Percentiles rank a stretch among this genome's conserved stretches.
Evolutionary conservation across 345 rosid genomes (phyloP).

Genomic region (Salix arbutifolia): DNA sequence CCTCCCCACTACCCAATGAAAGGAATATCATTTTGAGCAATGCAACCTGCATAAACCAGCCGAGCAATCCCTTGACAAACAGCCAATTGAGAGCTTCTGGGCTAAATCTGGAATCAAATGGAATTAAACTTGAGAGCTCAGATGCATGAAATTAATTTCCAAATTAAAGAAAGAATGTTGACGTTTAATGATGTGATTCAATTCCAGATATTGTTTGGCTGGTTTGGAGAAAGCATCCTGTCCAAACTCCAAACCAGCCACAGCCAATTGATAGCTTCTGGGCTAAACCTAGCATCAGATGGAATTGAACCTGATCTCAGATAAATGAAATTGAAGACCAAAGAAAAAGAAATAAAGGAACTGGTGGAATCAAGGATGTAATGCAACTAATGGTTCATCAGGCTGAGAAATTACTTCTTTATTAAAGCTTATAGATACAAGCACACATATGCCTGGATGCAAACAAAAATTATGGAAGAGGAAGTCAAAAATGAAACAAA

Average conservation of each 20-base stretch:
- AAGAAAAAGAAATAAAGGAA: background rate
- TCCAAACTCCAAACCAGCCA: background rate
- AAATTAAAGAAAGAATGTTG: background rate
- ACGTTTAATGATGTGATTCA: background rate
- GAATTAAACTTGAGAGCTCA: background rate
- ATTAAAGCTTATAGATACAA: background rate
- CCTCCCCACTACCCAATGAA: slow-evolving; percentile 86
- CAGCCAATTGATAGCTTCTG: background rate
- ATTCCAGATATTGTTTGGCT: background rate
- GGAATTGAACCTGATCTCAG: background rate
- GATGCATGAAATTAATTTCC: background rate
- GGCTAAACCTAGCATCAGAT: background rate
- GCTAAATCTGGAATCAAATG: slow-evolving; percentile 53
- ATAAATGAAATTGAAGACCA: background rate
- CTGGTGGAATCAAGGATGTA: background rate
- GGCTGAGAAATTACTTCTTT: background rate
- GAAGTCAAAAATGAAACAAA: background rate
- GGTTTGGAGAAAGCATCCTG: background rate
- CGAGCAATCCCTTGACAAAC: slow-evolving; percentile 81
- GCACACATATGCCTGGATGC: background rate
- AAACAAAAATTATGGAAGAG: background rate
- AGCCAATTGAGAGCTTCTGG: slow-evolving; percentile 91
- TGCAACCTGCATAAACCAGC: slow-evolving; percentile 81
- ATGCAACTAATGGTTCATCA: background rate
- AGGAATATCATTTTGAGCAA: slow-evolving; percentile 76